Conservation (phyloP, 306 rosid genomes). For the Lotus japonicus region DNA sequence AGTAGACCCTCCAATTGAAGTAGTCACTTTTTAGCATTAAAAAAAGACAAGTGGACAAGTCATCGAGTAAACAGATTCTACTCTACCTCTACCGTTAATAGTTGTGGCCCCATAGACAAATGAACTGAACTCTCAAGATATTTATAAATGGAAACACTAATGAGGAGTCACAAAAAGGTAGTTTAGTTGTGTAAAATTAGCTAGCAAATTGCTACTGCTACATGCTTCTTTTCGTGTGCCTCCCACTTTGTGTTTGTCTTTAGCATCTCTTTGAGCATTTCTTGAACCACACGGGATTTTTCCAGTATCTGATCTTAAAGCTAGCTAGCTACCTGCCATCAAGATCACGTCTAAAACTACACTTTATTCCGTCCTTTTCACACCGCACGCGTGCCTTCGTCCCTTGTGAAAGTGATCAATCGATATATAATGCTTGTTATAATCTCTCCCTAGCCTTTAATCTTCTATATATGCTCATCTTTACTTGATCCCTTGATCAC, state of each 20-base stretch:
- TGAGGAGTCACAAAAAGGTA: no score
- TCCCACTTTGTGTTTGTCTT: background rate
- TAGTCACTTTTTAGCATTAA: constrained; percentile 1
- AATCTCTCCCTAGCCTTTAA: constrained; percentile 8
- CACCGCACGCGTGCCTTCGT: constrained; percentile 53
- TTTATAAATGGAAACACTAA: constrained; percentile 2
- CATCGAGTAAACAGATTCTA: constrained; percentile 17
- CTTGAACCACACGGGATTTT: constrained; percentile 66
- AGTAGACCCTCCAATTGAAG: constrained; percentile 18
- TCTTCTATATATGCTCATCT: constrained; percentile 31
- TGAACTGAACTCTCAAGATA: background rate
- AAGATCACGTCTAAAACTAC: constrained; percentile 25
- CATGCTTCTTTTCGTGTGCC: constrained; percentile 26
- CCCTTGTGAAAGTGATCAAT: constrained; percentile 22
- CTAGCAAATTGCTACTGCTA: constrained; percentile 30
- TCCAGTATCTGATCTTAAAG: constrained; percentile 30
- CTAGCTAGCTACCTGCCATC: constrained; percentile 23
- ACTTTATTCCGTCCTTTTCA: constrained; percentile 66
- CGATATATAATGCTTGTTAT: no score
- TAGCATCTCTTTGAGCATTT: constrained; percentile 20
- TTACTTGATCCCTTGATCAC: constrained; percentile 24
- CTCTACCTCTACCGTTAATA: constrained; percentile 12
- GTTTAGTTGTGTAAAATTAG: constrained; percentile 12
- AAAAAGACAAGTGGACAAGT: constrained; percentile 18
- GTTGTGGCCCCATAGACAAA: constrained; percentile 10